Conservation (phyloP, 805 yeast genomes). For the Wickerhamiella domercqiae region DNA sequence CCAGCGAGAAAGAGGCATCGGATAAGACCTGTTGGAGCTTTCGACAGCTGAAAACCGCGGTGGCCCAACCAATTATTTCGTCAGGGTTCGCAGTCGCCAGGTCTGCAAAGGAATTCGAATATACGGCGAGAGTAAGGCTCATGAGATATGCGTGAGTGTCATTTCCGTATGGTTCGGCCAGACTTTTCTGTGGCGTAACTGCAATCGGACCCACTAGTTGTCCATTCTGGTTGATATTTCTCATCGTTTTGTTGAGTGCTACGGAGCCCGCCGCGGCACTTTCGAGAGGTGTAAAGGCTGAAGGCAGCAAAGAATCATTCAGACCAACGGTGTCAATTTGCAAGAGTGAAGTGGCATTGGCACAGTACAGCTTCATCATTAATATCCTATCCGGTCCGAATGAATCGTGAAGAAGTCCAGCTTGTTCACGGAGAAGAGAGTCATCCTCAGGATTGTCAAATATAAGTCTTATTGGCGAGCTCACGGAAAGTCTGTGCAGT, state of each 20-base stretch:
- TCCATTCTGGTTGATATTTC: neutral
- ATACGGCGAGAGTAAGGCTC: constrained; percentile 11
- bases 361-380: constrained; percentile 7
- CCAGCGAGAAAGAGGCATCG: constrained; percentile 8
- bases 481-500: constrained; percentile 8
- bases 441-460: constrained; percentile 3
- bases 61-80: constrained; percentile 12
- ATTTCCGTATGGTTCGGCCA: neutral
- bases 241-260: neutral
- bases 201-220: neutral
- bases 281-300: constrained; percentile 5
- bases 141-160: constrained; percentile 4
- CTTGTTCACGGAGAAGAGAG: constrained; percentile 2
- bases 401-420: constrained; percentile 10
- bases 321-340: constrained; percentile 7
- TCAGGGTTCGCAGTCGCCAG: neutral
- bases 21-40: constrained; percentile 9
- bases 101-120: neutral
- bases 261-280: neutral
- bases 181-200: neutral
- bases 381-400: constrained; percentile 13
- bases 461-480: constrained; percentile 10
- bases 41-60: constrained; percentile 9
- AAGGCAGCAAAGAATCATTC: constrained; percentile 6
- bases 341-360: constrained; percentile 11